A percentile compares a stretch with the other conserved stretches of the same genome.
These are phyloP conservation scores for Boeremia lycopersici DNA, from an alignment of 2,329 filamentous ascomycete species.

Conservation along the genomic window DNA sequence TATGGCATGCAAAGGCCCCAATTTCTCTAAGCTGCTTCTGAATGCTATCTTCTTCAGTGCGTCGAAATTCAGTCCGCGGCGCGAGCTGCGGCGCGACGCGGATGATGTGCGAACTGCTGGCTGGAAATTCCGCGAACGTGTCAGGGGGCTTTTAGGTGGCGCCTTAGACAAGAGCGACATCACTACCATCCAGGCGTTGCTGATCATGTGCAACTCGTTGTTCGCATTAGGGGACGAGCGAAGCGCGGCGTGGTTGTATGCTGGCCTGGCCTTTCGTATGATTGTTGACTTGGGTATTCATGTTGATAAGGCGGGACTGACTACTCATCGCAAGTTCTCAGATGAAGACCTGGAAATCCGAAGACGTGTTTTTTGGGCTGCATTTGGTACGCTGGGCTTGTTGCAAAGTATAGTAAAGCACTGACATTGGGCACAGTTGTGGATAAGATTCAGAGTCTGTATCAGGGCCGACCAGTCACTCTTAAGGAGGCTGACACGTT, in stretches of 20 bases:
- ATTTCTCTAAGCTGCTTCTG: slow-evolving; percentile 63
- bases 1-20: slow-evolving; percentile 60
- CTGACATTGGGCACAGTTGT: slow-evolving; percentile 29
- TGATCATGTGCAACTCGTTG: slow-evolving; percentile 59
- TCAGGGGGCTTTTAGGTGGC: slow-evolving; percentile 54
- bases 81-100: slow-evolving; percentile 54
- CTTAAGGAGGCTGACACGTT: slow-evolving; percentile 55
- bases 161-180: slow-evolving; percentile 58
- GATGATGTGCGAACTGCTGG: slow-evolving; percentile 57
- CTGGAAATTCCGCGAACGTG: slow-evolving; percentile 55
- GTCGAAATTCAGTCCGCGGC: slow-evolving; percentile 55
- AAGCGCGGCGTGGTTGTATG: slow-evolving; percentile 63
- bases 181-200: slow-evolving; percentile 60
- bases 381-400: slow-evolving; percentile 40
- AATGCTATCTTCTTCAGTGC: slow-evolving; percentile 60
- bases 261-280: slow-evolving; percentile 62
- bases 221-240: slow-evolving; percentile 59
- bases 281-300: slow-evolving; percentile 62
- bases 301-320: slow-evolving; percentile 47
- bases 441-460: slow-evolving; percentile 62
- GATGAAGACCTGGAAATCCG: slow-evolving; percentile 56
- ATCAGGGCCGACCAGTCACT: slow-evolving; percentile 59
- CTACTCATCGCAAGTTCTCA: slow-evolving; percentile 43
- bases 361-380: slow-evolving; percentile 55
- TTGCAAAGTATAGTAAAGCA: not conserved